phyloP scores from a whole-genome alignment of 2,329 filamentous ascomycete genomes.

The Cladosporium colombiae region DNA sequence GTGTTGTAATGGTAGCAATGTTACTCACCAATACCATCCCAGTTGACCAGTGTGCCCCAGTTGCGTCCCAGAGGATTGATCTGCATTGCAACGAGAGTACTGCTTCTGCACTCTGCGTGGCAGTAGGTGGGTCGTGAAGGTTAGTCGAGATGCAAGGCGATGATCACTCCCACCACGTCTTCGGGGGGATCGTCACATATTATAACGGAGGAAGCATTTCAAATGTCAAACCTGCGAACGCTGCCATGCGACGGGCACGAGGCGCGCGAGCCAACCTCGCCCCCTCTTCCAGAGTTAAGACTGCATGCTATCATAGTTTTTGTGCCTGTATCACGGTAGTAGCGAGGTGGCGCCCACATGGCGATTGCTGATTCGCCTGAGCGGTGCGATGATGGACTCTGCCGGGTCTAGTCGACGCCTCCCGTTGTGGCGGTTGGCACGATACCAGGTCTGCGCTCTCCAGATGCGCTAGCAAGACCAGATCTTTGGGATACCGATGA shows the following conservation, averaged over 20 bases:
- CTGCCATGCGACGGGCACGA: slow-evolving; percentile 19
- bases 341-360: slow-evolving; percentile 9
- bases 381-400: slow-evolving; percentile 1
- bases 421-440: slow-evolving; percentile 5
- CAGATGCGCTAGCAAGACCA: slow-evolving; percentile 17
- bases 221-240: slow-evolving; percentile 20
- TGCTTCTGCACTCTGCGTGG: slow-evolving; percentile 4
- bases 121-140: not conserved
- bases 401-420: slow-evolving; percentile 1
- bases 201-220: slow-evolving; percentile 5
- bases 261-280: slow-evolving; percentile 7
- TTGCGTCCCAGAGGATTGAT: slow-evolving; percentile 30
- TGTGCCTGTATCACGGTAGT: slow-evolving; percentile 16
- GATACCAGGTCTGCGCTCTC: not conserved
- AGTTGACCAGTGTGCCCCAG: slow-evolving; percentile 31
- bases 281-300: slow-evolving; percentile 12
- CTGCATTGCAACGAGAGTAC: slow-evolving; percentile 34
- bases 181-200: slow-evolving; percentile 8
- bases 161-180: not conserved
- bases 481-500: slow-evolving; percentile 13
- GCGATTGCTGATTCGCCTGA: not conserved
- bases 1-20: not conserved
- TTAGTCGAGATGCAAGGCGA: slow-evolving; percentile 9
- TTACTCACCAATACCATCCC: slow-evolving; percentile 25
- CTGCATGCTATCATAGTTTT: slow-evolving; percentile 10